A percentile compares a stretch with the other conserved stretches of the same genome.
These are phyloP conservation scores for Agaricus sinodeliciosus DNA, from an alignment of 768 basidiomycete species.

Conservation along the genomic window DNA sequence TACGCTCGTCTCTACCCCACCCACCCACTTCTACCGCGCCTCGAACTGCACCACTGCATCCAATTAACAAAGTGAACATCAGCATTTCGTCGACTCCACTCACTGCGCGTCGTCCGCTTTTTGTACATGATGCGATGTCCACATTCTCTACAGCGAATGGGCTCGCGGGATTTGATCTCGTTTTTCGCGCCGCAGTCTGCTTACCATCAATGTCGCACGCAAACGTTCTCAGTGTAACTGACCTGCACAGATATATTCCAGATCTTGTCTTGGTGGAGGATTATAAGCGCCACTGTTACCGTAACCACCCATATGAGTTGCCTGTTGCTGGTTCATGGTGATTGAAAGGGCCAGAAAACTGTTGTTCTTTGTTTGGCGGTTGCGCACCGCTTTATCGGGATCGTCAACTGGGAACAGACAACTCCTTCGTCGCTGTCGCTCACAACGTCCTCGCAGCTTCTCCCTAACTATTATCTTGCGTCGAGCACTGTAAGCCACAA, in stretches of 20 bases:
- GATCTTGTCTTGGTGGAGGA: conserved; percentile 46
- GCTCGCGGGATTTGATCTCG: conserved; percentile 85
- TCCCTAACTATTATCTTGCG: not conserved
- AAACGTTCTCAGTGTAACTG: conserved; percentile 14
- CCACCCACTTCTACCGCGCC: conserved; percentile 50
- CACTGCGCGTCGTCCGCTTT: conserved; percentile 90
- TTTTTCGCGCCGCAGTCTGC: conserved; percentile 91
- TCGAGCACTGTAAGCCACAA: not conserved
- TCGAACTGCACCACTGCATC: conserved; percentile 75
- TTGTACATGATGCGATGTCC: conserved; percentile 99
- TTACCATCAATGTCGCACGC: not conserved
- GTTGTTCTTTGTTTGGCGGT: conserved; percentile 7
- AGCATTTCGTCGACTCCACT: conserved; percentile 23
- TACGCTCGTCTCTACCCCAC: not conserved
- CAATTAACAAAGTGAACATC: conserved; percentile 11
- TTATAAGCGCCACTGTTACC: conserved; percentile 22
- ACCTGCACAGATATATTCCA: conserved; percentile 90
- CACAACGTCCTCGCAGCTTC: not conserved
- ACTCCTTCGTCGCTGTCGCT: no score
- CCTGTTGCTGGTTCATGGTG: conserved; percentile 23
- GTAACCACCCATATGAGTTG: conserved; percentile 11
- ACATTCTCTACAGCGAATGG: conserved; percentile 93
- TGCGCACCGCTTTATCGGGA: not conserved
- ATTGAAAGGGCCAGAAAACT: conserved; percentile 12
- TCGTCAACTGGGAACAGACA: no score